A percentile compares a stretch with the other conserved stretches of the same genome.
These are phyloP conservation scores for Acer negundo DNA, from an alignment of 345 rosid species.

Conservation along the genomic window DNA sequence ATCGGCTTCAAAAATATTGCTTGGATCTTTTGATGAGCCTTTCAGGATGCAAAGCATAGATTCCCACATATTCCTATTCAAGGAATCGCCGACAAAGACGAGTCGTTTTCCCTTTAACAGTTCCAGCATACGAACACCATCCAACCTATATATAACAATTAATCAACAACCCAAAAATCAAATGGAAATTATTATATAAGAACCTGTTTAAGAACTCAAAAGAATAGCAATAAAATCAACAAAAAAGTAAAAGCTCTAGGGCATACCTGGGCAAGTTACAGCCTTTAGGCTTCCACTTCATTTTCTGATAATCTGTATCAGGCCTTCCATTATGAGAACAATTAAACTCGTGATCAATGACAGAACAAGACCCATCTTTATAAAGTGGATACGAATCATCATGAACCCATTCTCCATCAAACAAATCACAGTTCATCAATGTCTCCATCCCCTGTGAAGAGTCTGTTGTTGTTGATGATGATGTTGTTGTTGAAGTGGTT, in stretches of 20 bases:
- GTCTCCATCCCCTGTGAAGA: constrained; percentile 31
- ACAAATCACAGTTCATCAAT: constrained; percentile 68
- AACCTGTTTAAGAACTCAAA: neutral
- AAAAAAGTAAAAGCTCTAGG: no score
- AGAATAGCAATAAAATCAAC: neutral
- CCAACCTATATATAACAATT: constrained; percentile 42
- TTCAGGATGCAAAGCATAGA: constrained; percentile 87
- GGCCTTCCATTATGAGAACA: constrained; percentile 86
- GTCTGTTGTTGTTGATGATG: neutral
- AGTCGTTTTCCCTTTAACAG: constrained; percentile 84
- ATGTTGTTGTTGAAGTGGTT: constrained; percentile 5
- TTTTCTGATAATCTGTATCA: constrained; percentile 65
- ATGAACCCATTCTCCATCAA: constrained; percentile 83
- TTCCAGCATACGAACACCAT: constrained; percentile 62
- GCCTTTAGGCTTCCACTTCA: constrained; percentile 87
- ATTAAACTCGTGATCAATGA: constrained; percentile 80
- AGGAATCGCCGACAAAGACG: constrained; percentile 88
- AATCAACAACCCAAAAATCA: neutral
- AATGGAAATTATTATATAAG: no score
- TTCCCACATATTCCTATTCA: constrained; percentile 99
- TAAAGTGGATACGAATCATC: constrained; percentile 94
- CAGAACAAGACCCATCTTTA: constrained; percentile 80
- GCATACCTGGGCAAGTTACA: constrained; percentile 79
- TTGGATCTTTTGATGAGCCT: constrained; percentile 58
- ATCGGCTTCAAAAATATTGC: constrained; percentile 71